These are phyloP conservation scores for Ceriops tagal DNA, from an alignment of 345 rosid genomes.

Conservation along the genomic window DNA sequence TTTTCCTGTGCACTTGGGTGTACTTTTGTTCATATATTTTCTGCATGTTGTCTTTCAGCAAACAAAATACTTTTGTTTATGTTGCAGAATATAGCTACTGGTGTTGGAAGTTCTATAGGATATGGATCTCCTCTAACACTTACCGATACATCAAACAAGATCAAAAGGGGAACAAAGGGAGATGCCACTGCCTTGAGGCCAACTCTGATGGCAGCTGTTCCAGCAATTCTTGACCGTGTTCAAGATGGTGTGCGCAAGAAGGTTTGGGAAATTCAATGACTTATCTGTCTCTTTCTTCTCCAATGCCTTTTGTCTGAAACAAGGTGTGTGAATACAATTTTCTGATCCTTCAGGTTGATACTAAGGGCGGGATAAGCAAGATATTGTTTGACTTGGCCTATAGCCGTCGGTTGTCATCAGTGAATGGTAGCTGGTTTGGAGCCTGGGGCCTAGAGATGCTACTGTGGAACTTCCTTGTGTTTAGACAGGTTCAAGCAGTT, in stretches of 20 bases:
- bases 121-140: constrained; percentile 95
- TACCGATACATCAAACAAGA: constrained; percentile 90
- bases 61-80: constrained; percentile 17
- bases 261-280: constrained; percentile 39
- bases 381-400: constrained; percentile 85
- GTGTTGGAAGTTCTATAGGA: constrained; percentile 91
- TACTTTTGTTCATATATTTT: not conserved
- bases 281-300: not conserved
- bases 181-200: constrained; percentile 81
- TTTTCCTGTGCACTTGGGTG: not conserved
- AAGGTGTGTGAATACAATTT: constrained; percentile 10
- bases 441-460: constrained; percentile 89
- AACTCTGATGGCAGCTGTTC: constrained; percentile 95
- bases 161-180: constrained; percentile 85
- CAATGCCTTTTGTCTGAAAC: constrained; percentile 4
- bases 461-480: constrained; percentile 84
- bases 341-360: constrained; percentile 57
- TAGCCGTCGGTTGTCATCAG: constrained; percentile 79
- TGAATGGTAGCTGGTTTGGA: constrained; percentile 96
- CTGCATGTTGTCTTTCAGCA: not conserved
- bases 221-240: constrained; percentile 98
- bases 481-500: constrained; percentile 73
- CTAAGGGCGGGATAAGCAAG: constrained; percentile 79
- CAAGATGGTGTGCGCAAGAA: constrained; percentile 95
- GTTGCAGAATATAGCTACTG: constrained; percentile 67